Base-by-base conservation (phyloP, 1,284 basidiomycete genomes). In the Ceratobasidium sp. region DNA sequence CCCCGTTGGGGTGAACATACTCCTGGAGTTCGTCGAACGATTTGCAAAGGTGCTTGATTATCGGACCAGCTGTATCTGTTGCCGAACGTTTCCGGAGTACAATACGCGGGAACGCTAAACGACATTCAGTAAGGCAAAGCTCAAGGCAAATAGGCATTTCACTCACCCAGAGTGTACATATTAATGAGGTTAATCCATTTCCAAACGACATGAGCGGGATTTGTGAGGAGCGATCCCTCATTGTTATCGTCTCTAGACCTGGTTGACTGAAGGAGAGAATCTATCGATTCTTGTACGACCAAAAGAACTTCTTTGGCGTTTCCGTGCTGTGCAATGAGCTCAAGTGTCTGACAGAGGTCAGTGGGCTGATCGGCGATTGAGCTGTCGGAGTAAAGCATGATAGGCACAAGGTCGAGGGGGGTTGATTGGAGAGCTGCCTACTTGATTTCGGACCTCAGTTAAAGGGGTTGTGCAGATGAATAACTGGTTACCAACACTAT, bases 1-100 rank as follows among this genome's bases (percentile, higher is more conserved):
- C 6, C 4, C 1, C 18, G 14, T 28, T 57, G 21, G 34, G 36
- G 23, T 58, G 36, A 34, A 69, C 18, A 1, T 45, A 18, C 8
- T 36, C 1, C 8, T 36, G 52, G 2, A 69, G 65, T 28, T 10
- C 6, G 23, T 58, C 26, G 30, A 69, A 52, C 21, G 65, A 69
- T 43, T 57, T 28, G 10, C 41, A 34, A 18, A 69, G 52, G n/a
- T 69, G 65, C 34, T 58, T 14, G 5, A 69, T 30, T 12, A 69
- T 58, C 4, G 65, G 65, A 18, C 23, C 28, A 36, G 65, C 65
- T 28, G 43, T 69, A 4, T 69, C 65, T 32, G 53, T 21, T 16
- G 65, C 65, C 52, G 65, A 69, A 36, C 65, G 52, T 69, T 69
- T 69, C 16, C 65, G 52, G 34, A 52, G 65, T 28, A 69, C 53